Base-by-base conservation (phyloP, 257 asterid species). In the Penstemon davidsonii region DNA sequence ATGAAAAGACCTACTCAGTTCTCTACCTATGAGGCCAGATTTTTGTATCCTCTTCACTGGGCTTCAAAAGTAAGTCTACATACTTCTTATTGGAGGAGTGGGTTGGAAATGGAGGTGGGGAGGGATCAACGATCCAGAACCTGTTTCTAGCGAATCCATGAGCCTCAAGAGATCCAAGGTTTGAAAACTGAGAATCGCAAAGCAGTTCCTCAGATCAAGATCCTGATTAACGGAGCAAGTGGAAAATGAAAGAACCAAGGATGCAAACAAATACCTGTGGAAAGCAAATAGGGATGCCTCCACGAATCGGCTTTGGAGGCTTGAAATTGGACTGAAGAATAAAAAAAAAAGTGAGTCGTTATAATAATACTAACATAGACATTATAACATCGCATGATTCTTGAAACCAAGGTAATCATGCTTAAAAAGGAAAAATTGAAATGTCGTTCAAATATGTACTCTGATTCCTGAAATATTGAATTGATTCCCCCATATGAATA, bases 111-210 rank as follows among this genome's bases (percentile, higher is more conserved):
- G 96, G 96, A 63, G 96, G 93, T 7, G 97, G 93, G 9, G 88
- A 84, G 15, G 78, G 71, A 70, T 94, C 99, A 72, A 88, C 73
- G 70, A 69, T 68, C 99, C 99, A 94, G 55, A 87, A 72, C 81
- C 96, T 88, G 84, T 83, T 91, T 78, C 99, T 84, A 64, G 95
- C 97, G 81, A 94, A 94, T 71, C 99, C 99, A 81, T 94, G 96
- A 37, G 69, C 73, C 83, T 84, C 95, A 69, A 88, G 88, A 63
- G 86, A 38, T 67, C 99, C 97, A 75, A 39, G 72, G 76, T 83
- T 87, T 57, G 95, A 85, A 69, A 91, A 94, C 99, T 94, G 92
- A 76, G 82, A 75, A 63, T 64, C 7, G 65, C 43, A 47, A 54
- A 76, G 49, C 66, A 71, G 52, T 36, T 71, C 62, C 64, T 72